Evolutionary conservation across 2,329 filamentous ascomycete genomes (phyloP), one percentile per base, ranked within the genome.

Genomic region (Aphanoascus verrucosus): DNA sequence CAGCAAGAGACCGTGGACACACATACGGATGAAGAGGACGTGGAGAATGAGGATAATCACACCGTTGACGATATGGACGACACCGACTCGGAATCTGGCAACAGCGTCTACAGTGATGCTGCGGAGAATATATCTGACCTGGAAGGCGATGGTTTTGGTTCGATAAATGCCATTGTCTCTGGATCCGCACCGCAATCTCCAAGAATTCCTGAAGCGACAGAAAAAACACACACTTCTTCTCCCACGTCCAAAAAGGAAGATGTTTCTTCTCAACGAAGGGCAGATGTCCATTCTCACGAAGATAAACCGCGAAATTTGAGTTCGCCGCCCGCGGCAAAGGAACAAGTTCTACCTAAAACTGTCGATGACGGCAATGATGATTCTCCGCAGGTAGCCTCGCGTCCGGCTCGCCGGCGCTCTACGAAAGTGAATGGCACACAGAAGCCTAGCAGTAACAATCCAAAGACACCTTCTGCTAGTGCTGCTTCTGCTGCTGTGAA

Each of bases 71-170:
- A 50, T 15, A 20, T n/a, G 8, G 48, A 41, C n/a, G 65, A 65
- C 46, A 63, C 58, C 4, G 70, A 71, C 44, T 66, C 64, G 28
- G 69, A 72, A 6, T 70, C 69, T 15, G 65, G 65, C 15, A 70
- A 72, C 32, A 76, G 73, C 60, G 61, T 76, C 49, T 76, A 76
- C 57, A 76, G 72, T 58, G 69, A 72, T 59, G 72, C 70, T 7
- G 66, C 69, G 28, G 70, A 72, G 51, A 68, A 67, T 8, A 56
- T 71, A 11, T 56, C 62, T 3, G 64, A 60, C 1, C 56, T 65
- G 41, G 65, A 74, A 41, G 69, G 69, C 1, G 69, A 73, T 59
- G 69, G 70, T 0, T 76, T 74, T 61, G 73, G 73, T 8, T 76
- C 73, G 7, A 75, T 76, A 55, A 72, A 76, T 61, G 74, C 74